Evolutionary conservation across 768 basidiomycete genomes (phyloP).

Genomic region (Lanmaoa rubissima): DNA sequence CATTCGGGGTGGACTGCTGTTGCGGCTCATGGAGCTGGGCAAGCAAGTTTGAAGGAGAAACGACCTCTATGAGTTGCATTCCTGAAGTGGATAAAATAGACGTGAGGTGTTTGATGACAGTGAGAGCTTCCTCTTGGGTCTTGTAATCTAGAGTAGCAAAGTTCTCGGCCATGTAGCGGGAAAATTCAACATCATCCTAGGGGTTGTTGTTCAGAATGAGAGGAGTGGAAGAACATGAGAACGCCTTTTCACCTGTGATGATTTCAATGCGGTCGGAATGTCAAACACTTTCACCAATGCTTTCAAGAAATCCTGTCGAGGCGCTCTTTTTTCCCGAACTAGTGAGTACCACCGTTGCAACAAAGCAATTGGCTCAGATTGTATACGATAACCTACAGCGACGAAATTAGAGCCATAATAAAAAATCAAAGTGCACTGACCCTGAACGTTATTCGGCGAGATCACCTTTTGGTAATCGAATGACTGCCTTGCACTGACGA

Average conservation of each 20-base stretch:
- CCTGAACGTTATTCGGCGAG: constrained; percentile 47
- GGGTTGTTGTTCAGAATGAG: background rate
- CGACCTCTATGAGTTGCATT: constrained; percentile 72
- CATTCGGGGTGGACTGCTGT: constrained; percentile 2
- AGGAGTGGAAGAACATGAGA: too few relatives aligned
- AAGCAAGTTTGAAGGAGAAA: constrained; percentile 70
- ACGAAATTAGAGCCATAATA: background rate
- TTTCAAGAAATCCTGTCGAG: constrained; percentile 85
- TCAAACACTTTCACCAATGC: constrained; percentile 82
- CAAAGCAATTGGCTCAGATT: constrained; percentile 66
- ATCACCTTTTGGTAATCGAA: constrained; percentile 80
- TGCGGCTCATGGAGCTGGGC: constrained; percentile 50
- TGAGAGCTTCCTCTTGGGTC: constrained; percentile 88
- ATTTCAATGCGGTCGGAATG: constrained; percentile 53
- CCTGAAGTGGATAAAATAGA: constrained; percentile 74
- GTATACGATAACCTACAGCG: constrained; percentile 58
- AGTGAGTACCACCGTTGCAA: constrained; percentile 90
- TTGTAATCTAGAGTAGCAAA: constrained; percentile 92
- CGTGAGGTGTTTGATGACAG: constrained; percentile 79
- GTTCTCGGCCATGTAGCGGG: constrained; percentile 93
- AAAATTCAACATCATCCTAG: constrained; percentile 82
- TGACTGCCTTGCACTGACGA: constrained; percentile 74
- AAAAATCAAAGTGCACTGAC: constrained; percentile 32
- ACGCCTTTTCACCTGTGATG: constrained; percentile 49
- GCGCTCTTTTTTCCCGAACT: constrained; percentile 84